These are phyloP conservation scores for Trichoderma breve DNA, from an alignment of 2,329 filamentous ascomycete genomes.

Conservation along the genomic window DNA sequence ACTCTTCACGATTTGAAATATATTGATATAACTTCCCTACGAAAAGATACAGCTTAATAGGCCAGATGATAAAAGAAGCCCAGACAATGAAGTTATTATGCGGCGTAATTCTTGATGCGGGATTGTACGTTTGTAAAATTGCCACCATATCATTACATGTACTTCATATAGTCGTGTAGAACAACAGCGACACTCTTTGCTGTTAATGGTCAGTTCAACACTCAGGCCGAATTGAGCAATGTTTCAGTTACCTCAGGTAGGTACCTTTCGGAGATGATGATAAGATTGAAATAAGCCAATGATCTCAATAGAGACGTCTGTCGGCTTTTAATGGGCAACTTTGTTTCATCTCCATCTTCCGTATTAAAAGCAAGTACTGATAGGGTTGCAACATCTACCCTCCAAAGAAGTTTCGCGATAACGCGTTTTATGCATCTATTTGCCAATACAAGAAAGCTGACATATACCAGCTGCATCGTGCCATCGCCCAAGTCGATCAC, in stretches of 20 bases:
- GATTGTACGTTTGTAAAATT: background rate
- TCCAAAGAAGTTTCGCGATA: background rate
- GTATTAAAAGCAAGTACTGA: background rate
- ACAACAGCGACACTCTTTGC: background rate
- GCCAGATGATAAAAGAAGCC: background rate
- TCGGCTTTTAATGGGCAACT: background rate
- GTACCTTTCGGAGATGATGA: background rate
- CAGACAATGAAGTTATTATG: background rate
- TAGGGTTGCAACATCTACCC: background rate
- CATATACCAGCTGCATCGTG: constrained; percentile 3
- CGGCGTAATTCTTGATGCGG: background rate
- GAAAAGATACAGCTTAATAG: background rate
- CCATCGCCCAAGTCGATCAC: constrained; percentile 18
- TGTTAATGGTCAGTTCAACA: background rate
- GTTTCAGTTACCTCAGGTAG: background rate
- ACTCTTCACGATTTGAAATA: background rate
- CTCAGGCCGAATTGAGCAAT: background rate
- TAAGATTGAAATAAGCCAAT: background rate
- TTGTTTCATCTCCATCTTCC: background rate
- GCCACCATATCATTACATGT: background rate
- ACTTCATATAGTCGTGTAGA: background rate
- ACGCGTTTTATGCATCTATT: constrained; percentile 6
- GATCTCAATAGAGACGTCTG: background rate
- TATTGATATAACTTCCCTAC: background rate
- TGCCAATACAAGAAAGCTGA: constrained; percentile 6